Percentiles rank a stretch among this genome's conserved stretches.
These are phyloP conservation scores for Tulasnella sp. DNA, from an alignment of 768 basidiomycete species.

Conservation along the genomic window DNA sequence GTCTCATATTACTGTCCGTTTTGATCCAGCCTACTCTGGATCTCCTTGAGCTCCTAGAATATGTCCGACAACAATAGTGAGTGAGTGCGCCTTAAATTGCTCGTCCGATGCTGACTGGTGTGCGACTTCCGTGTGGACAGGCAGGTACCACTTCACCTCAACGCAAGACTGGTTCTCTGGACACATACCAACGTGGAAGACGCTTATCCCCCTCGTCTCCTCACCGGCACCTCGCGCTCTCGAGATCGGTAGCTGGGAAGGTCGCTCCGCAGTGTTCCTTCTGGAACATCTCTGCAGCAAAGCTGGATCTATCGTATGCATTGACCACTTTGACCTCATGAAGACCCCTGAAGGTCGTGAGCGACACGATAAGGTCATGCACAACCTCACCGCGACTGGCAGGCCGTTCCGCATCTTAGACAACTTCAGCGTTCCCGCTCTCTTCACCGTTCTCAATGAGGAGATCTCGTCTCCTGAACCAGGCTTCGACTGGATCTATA, in stretches of 20 bases:
- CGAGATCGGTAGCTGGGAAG: conserved; percentile 54
- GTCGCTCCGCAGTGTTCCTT: conserved; percentile 48
- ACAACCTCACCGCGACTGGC: conserved; percentile 39
- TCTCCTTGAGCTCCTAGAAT: too few species aligned
- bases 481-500: conserved; percentile 49
- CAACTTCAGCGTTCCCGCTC: conserved; percentile 43
- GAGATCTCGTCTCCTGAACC: conserved; percentile 29
- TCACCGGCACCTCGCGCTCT: conserved; percentile 36
- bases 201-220: conserved; percentile 24
- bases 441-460: conserved; percentile 38
- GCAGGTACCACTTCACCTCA: conserved; percentile 32
- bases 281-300: conserved; percentile 35
- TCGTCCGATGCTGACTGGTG: too few species aligned
- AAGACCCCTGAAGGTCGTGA: conserved; percentile 37
- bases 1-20: too few species aligned
- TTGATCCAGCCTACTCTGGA: too few species aligned
- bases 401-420: conserved; percentile 36
- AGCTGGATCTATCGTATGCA: conserved; percentile 39
- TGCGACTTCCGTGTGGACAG: too few species aligned
- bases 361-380: conserved; percentile 33
- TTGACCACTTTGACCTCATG: conserved; percentile 51
- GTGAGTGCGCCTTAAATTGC: too few species aligned
- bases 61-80: too few species aligned
- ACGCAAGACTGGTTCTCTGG: conserved; percentile 49
- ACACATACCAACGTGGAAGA: conserved; percentile 35